These are phyloP conservation scores for Marasmius fiardii DNA, from an alignment of 1,284 basidiomycete species.

Conservation along the genomic window DNA sequence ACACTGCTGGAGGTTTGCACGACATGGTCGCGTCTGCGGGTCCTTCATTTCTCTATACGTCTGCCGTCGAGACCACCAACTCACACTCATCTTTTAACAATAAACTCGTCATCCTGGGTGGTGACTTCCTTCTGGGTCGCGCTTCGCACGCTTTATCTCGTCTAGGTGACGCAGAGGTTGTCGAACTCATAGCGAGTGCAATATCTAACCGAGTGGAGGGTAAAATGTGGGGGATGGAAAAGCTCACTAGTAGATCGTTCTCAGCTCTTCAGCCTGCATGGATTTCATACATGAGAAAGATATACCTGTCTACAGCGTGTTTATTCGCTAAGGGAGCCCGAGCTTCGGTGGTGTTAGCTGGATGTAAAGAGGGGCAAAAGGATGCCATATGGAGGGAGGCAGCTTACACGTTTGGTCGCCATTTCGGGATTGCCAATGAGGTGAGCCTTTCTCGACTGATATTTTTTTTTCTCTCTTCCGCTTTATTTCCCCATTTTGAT, in stretches of 20 bases:
- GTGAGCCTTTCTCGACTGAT: conserved; percentile 29
- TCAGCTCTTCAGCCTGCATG: conserved; percentile 52
- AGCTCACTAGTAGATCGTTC: conserved; percentile 16
- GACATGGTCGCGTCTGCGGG: conserved; percentile 83
- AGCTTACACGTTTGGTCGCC: conserved; percentile 82
- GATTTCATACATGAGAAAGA: conserved; percentile 79
- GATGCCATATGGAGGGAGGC: conserved; percentile 67
- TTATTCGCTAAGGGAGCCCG: conserved; percentile 82
- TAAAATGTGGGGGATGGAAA: conserved; percentile 77
- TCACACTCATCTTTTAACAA: conserved; percentile 56
- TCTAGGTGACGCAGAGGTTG: conserved; percentile 73
- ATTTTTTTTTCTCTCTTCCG: neutral
- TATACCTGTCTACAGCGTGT: conserved; percentile 86
- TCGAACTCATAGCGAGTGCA: conserved; percentile 79
- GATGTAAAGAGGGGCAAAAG: conserved; percentile 57
- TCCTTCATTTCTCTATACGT: conserved; percentile 60
- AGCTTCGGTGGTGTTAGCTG: conserved; percentile 77
- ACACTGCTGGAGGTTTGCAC: conserved; percentile 85
- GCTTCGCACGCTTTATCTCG: conserved; percentile 75
- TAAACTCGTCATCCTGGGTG: conserved; percentile 82
- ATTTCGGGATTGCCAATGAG: conserved; percentile 83
- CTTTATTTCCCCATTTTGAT: conserved; percentile 2
- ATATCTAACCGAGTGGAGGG: conserved; percentile 87
- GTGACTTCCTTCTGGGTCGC: conserved; percentile 82
- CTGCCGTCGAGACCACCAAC: neutral